Base-by-base conservation (phyloP, 306 rosid species). In the Sesbania bispinosa region DNA sequence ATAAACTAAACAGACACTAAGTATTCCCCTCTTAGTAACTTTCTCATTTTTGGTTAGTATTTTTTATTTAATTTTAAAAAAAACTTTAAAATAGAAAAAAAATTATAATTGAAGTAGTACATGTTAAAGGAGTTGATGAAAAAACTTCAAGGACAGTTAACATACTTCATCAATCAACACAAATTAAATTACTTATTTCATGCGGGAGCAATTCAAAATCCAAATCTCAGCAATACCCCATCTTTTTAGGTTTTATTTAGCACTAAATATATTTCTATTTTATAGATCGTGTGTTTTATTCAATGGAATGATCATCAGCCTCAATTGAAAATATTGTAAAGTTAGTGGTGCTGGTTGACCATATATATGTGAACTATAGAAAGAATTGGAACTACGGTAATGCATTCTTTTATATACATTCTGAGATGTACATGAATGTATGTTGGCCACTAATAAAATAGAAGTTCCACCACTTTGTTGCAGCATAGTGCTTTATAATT, bases 391-490 rank as follows among this genome's bases (percentile, higher is more conserved):
- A 45, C 18, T 15, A 48, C 4, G 13, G 1, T 63, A 0, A 69
- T 61, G 21, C 76, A 58, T 43, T 41, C 0, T 67, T 48, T 35
- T 13, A 13, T 23, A 4, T 5, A 9, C 48, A 69, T 67, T 10
- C 7, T 43, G 51, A 47, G 50, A 60, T 46, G 52, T 74, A 60
- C 83, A 41, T 68, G 62, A 55, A 69, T 74, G 57, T 65, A 59
- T 69, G 78, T 74, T 74, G 60, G 73, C 53, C 63, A 67, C 67
- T 54, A 57, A 46, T 74, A 62, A 55, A 73, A 63, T 21, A 50
- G 26, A 67, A 62, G 15, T 55, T 9, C 20, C 30, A 18, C 19
- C 74, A 18, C 79, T 47, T 74, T 36, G 79, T 74, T 43, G 74
- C 10, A 24, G 45, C 58, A 66, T 71, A 24, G 59, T 65, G 78